Evolutionary conservation across 2,329 filamentous ascomycete genomes (phyloP), one percentile per base, ranked within the genome.

Genomic region (Tolypocladium amazonense): DNA sequence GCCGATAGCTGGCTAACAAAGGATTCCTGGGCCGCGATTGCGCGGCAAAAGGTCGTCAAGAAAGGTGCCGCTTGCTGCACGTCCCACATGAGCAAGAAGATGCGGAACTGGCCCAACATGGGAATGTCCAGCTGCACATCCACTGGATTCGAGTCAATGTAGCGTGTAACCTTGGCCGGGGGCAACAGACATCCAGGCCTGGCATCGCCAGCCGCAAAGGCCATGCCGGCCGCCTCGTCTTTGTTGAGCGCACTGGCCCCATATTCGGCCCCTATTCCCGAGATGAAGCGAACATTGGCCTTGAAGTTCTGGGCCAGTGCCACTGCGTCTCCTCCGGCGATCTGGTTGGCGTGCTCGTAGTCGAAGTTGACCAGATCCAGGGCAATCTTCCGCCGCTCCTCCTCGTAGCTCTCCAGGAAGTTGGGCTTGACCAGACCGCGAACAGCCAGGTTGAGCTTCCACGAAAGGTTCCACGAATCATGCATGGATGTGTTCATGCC

Each of bases 101-200:
- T 81, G 56, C 87, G 82, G 76, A 92, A 92, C 68, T 92, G 89
- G 33, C 88, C 86, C 7, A 92, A 76, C 72, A 90, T 82, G 1
- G 89, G 89, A 53, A 92, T 89, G 67, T 92, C 89, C 7, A 90
- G 82, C 69, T 92, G 88, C 35, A 92, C 76, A 65, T 92, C 86
- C 50, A 92, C 84, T 0, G 88, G 88, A 66, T 92, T 92, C 4
- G 88, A 86, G 71, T 92, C 89, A 57, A 91, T 82, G 68, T 88
- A 91, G 35, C 89, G 81, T 0, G 87, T 88, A 23, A 87, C 88
- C 71, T 84, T 88, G 47, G 86, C 86, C 2, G 88, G 88, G 3
- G 85, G 81, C 33, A 89, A 76, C 27, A 82, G 74, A 56, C 79
- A 82, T 9, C 81, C 81, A 4, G 81, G 80, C 62, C 77, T 78